Conservation (phyloP, 306 rosid genomes). For the Malus sieversii region DNA sequence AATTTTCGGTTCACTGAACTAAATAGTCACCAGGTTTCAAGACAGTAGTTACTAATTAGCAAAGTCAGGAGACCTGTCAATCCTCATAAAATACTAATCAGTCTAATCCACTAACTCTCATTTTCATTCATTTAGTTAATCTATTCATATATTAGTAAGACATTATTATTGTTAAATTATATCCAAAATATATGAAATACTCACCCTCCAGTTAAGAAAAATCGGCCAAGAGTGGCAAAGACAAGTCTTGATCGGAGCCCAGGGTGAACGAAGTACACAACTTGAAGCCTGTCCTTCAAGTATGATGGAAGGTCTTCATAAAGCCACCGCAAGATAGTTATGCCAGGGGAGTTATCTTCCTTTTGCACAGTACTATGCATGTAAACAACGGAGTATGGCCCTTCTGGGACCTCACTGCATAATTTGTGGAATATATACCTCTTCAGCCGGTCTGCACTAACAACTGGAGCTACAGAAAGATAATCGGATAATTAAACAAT, state of each 20-base stretch:
- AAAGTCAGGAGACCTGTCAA: not conserved
- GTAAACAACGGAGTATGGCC: slow-evolving; percentile 75
- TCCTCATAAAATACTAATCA: too few species aligned
- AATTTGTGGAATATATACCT: slow-evolving; percentile 63
- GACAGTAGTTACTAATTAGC: not conserved
- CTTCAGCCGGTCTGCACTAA: slow-evolving; percentile 77
- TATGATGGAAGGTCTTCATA: slow-evolving; percentile 77
- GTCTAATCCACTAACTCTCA: not conserved
- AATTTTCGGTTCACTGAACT: not conserved
- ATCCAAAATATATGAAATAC: slow-evolving; percentile 16
- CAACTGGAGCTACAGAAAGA: slow-evolving; percentile 54
- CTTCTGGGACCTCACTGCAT: slow-evolving; percentile 65
- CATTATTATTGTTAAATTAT: not conserved
- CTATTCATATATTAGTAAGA: not conserved
- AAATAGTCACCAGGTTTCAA: not conserved
- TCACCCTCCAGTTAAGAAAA: slow-evolving; percentile 89
- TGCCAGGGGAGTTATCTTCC: slow-evolving; percentile 91
- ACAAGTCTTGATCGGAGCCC: slow-evolving; percentile 82
- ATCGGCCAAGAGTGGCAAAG: slow-evolving; percentile 78
- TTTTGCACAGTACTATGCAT: slow-evolving; percentile 70
- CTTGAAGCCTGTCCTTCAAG: slow-evolving; percentile 74
- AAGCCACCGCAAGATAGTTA: slow-evolving; percentile 92
- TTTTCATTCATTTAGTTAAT: not conserved
- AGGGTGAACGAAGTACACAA: slow-evolving; percentile 78
- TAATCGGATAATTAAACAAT: not conserved